A percentile compares a stretch with the other conserved stretches of the same genome.
These are phyloP conservation scores for Metroxylon sagu DNA, from an alignment of 176 grass and related monocot genomes.

Conservation along the genomic window DNA sequence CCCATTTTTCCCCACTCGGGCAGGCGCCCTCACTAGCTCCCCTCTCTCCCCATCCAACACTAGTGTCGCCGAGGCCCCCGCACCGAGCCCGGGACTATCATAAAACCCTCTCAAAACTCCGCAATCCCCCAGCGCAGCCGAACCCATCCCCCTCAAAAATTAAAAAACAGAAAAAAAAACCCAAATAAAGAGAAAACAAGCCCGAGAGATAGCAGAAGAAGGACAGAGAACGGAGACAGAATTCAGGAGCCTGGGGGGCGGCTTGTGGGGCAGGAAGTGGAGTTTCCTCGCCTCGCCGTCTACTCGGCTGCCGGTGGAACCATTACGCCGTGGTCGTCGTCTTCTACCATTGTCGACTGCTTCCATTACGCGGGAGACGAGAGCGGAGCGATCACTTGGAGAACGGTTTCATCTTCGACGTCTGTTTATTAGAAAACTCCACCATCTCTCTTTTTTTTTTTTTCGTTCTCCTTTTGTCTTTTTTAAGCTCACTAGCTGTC, in stretches of 20 bases:
- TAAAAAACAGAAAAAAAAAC: background rate
- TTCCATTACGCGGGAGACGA: slow-evolving; percentile 37
- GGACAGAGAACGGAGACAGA: slow-evolving; percentile 14
- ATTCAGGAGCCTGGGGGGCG: slow-evolving; percentile 71
- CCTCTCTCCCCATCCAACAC: slow-evolving; percentile 11
- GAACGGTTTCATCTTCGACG: slow-evolving; percentile 47
- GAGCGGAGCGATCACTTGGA: slow-evolving; percentile 15
- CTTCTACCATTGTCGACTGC: slow-evolving; percentile 17
- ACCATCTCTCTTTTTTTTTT: slow-evolving; percentile 33
- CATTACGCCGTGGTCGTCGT: slow-evolving; percentile 7
- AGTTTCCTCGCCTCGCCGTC: slow-evolving; percentile 45
- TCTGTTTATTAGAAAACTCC: slow-evolving; percentile 46
- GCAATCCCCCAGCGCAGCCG: slow-evolving; percentile 2
- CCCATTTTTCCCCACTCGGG: slow-evolving; percentile 20
- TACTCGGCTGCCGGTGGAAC: background rate
- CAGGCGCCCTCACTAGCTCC: background rate
- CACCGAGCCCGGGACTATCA: too few species aligned
- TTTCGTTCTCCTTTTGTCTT: background rate
- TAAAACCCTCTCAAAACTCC: slow-evolving; percentile 11
- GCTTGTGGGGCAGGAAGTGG: slow-evolving; percentile 58
- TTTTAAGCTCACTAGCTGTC: background rate
- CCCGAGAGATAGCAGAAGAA: background rate
- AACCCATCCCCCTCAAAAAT: slow-evolving; percentile 13
- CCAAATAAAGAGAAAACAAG: background rate
- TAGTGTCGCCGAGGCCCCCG: slow-evolving; percentile 7